Conservation (phyloP, 2,329 filamentous ascomycete genomes). For the Escovopsis sp. region DNA sequence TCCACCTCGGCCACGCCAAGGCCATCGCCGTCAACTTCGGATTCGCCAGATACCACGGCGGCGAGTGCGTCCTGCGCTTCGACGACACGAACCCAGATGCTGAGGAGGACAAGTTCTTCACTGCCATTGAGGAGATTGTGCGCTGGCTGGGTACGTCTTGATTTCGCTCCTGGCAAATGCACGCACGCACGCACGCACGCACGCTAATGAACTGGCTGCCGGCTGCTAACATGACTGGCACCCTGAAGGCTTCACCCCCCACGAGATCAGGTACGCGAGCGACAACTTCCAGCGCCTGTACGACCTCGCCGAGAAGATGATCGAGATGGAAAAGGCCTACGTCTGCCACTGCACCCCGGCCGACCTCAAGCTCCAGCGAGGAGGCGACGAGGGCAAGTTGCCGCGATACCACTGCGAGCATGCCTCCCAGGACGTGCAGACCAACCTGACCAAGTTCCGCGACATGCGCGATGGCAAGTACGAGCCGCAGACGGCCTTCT, state of each 20-base stretch:
- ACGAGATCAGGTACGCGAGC: conserved; percentile 69
- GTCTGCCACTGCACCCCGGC: conserved; percentile 77
- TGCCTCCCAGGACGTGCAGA: conserved; percentile 57
- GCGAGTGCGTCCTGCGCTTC: conserved; percentile 29
- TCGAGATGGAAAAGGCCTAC: conserved; percentile 56
- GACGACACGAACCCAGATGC: conserved; percentile 94
- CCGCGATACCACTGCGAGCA: conserved; percentile 70
- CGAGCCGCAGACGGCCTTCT: conserved; percentile 64
- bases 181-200: too few species aligned
- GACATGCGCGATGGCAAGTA: conserved; percentile 90
- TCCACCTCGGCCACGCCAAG: conserved; percentile 90
- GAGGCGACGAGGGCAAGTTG: conserved; percentile 53
- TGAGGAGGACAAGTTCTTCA: conserved; percentile 81
- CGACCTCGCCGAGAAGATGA: conserved; percentile 74
- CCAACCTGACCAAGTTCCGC: conserved; percentile 69
- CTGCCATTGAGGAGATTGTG: conserved; percentile 67
- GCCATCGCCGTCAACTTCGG: conserved; percentile 95
- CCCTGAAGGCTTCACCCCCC: conserved; percentile 49
- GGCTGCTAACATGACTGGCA: neutral
- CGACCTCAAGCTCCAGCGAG: conserved; percentile 76
- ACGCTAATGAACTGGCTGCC: neutral
- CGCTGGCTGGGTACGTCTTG: conserved; percentile 17
- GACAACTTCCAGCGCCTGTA: conserved; percentile 86
- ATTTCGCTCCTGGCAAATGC: neutral
- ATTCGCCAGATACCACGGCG: conserved; percentile 73